Evolutionary conservation across 2,329 filamentous ascomycete genomes (phyloP).

Genomic region (Venturia aucupariae): DNA sequence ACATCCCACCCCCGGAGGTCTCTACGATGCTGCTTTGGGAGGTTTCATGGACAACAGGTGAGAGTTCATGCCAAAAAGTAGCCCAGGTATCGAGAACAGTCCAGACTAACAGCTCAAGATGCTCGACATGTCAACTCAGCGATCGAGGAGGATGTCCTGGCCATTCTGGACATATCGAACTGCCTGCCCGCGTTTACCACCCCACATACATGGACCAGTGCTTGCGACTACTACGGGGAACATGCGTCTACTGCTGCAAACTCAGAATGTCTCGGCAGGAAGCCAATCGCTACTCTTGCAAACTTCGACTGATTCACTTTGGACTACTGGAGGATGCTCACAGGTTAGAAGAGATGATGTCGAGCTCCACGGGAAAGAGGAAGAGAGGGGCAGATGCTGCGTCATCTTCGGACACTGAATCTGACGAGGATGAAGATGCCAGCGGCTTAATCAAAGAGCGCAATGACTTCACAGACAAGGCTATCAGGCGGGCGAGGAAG

Average conservation of each 20-base stretch:
- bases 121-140: slow-evolving; percentile 83
- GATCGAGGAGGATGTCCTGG: slow-evolving; percentile 70
- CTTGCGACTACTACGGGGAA: slow-evolving; percentile 71
- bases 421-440: slow-evolving; percentile 24
- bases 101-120: slow-evolving; percentile 44
- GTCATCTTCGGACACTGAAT: slow-evolving; percentile 21
- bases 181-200: slow-evolving; percentile 89
- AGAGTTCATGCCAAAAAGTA: slow-evolving; percentile 25
- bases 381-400: slow-evolving; percentile 8
- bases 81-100: not conserved
- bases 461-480: slow-evolving; percentile 61
- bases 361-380: slow-evolving; percentile 35
- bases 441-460: slow-evolving; percentile 46
- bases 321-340: slow-evolving; percentile 64
- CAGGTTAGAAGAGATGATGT: slow-evolving; percentile 40
- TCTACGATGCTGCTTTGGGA: slow-evolving; percentile 87
- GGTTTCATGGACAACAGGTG: slow-evolving; percentile 81
- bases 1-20: slow-evolving; percentile 79
- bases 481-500: slow-evolving; percentile 52
- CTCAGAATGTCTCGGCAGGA: slow-evolving; percentile 71
- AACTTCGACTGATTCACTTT: slow-evolving; percentile 75
- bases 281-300: slow-evolving; percentile 72
- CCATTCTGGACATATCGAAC: slow-evolving; percentile 89
- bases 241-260: slow-evolving; percentile 84
- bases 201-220: slow-evolving; percentile 94